A percentile compares a stretch with the other conserved stretches of the same genome.
Conservation (phyloP, 2,329 filamentous ascomycete species). For the Ophiocordyceps camponoti-rufipedis region DNA sequence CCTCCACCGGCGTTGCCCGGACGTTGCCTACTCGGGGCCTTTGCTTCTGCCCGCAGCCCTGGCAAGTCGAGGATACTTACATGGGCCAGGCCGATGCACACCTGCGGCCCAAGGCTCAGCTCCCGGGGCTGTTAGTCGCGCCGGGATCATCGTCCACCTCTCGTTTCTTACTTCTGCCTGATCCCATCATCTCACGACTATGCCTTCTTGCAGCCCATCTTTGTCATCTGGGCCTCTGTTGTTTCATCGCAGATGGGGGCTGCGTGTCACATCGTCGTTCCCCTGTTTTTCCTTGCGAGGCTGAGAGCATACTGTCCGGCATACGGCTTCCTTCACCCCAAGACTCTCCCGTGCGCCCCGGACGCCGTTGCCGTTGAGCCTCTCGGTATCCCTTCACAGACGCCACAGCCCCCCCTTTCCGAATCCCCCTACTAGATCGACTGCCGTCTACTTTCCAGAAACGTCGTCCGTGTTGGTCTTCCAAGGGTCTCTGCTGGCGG, state of each 20-base stretch:
- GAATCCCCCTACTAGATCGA: neutral
- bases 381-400: constrained; percentile 3
- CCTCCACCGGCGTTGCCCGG: neutral
- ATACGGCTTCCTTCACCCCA: constrained; percentile 1
- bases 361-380: constrained; percentile 1
- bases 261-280: constrained; percentile 5
- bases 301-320: constrained; percentile 3
- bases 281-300: constrained; percentile 6
- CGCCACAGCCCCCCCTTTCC: constrained; percentile 6
- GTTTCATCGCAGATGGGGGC: constrained; percentile 8
- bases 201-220: constrained; percentile 3
- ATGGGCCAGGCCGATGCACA: neutral
- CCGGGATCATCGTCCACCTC: constrained; percentile 1
- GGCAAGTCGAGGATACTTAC: too few relatives aligned
- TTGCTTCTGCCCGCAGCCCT: neutral
- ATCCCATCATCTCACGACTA: constrained; percentile 1
- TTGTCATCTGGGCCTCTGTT: constrained; percentile 3
- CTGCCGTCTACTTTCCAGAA: constrained; percentile 11
- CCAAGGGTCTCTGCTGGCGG: constrained; percentile 13
- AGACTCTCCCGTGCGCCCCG: neutral
- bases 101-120: constrained; percentile 4
- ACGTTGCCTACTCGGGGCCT: neutral
- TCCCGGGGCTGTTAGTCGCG: constrained; percentile 3
- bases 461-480: constrained; percentile 8
- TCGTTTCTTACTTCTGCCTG: constrained; percentile 2